phyloP scores from a whole-genome alignment of 2,329 filamentous ascomycete species.

The Huntiella abstrusa region DNA sequence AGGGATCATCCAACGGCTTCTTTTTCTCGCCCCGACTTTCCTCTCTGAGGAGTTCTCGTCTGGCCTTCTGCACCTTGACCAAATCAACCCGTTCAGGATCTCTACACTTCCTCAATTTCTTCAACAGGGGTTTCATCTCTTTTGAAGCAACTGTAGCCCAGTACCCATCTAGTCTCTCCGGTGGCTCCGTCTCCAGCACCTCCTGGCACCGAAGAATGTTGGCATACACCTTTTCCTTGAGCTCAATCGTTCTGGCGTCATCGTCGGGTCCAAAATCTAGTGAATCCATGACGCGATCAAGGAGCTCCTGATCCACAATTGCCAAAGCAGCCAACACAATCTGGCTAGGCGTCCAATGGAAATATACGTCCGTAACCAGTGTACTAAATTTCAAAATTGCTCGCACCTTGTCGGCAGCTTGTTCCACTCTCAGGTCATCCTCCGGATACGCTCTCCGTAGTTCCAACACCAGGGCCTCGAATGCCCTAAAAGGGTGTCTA shows the following conservation, averaged over 20 bases:
- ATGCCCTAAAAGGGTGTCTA: constrained; percentile 68
- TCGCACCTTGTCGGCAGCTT: constrained; percentile 54
- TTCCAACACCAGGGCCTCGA: constrained; percentile 77
- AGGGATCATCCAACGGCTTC: constrained; percentile 27
- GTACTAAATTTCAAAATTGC: constrained; percentile 61
- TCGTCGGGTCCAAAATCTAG: constrained; percentile 16
- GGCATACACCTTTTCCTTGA: constrained; percentile 29
- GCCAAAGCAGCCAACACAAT: constrained; percentile 73
- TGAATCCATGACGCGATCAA: constrained; percentile 18
- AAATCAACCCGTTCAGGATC: constrained; percentile 59
- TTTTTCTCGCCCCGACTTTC: constrained; percentile 22
- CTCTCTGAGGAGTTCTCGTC: constrained; percentile 33
- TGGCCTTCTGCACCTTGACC: constrained; percentile 46
- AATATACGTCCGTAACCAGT: constrained; percentile 85
- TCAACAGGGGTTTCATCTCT: constrained; percentile 38
- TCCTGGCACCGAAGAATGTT: constrained; percentile 32
- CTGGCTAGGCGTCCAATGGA: constrained; percentile 85
- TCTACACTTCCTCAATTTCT: constrained; percentile 53
- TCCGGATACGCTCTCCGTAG: constrained; percentile 48
- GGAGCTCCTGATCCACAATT: constrained; percentile 50
- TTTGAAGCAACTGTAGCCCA: constrained; percentile 32
- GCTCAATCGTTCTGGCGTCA: constrained; percentile 11
- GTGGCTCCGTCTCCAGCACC: constrained; percentile 37
- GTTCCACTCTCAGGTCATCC: constrained; percentile 30
- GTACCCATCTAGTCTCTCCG: constrained; percentile 33